phyloP scores from a whole-genome alignment of 2,329 filamentous ascomycete genomes.

The Podosphaera aphanis region DNA sequence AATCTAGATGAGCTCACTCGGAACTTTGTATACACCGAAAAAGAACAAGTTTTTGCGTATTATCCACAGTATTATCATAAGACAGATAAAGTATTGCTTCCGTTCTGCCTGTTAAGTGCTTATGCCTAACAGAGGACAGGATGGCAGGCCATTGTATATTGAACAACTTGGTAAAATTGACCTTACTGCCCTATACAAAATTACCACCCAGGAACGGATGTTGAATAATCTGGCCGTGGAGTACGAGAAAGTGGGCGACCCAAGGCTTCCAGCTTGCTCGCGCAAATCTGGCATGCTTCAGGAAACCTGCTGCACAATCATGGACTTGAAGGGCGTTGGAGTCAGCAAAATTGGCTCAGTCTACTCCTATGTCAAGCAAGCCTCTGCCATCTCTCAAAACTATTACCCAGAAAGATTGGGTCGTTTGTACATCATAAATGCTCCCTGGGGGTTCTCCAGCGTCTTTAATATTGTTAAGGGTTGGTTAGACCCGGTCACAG shows the following conservation, averaged over 20 bases:
- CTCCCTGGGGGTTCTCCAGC: constrained; percentile 78
- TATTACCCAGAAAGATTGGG: constrained; percentile 97
- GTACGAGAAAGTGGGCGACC: constrained; percentile 90
- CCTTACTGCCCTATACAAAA: constrained; percentile 71
- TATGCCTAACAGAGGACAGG: constrained; percentile 16
- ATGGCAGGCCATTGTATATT: constrained; percentile 91
- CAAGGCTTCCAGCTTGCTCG: constrained; percentile 81
- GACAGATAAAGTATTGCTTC: constrained; percentile 45
- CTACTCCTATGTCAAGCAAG: constrained; percentile 67
- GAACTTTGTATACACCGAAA: constrained; percentile 73
- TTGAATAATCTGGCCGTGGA: constrained; percentile 86
- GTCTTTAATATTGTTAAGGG: constrained; percentile 74
- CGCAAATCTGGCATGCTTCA: constrained; percentile 74
- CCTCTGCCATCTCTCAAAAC: constrained; percentile 82
- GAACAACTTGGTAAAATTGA: constrained; percentile 90
- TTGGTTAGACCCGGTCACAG: constrained; percentile 91
- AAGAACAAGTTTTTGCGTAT: constrained; percentile 60
- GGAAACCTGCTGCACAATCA: constrained; percentile 95
- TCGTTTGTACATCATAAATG: constrained; percentile 93
- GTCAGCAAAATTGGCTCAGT: constrained; percentile 61
- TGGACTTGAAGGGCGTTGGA: constrained; percentile 90
- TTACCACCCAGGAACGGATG: constrained; percentile 85
- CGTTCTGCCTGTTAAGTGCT: not conserved
- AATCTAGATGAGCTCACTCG: constrained; percentile 61
- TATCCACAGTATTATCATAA: constrained; percentile 99